These are phyloP conservation scores for Malassezia arunalokei DNA, from an alignment of 1,284 basidiomycete genomes.

Conservation along the genomic window DNA sequence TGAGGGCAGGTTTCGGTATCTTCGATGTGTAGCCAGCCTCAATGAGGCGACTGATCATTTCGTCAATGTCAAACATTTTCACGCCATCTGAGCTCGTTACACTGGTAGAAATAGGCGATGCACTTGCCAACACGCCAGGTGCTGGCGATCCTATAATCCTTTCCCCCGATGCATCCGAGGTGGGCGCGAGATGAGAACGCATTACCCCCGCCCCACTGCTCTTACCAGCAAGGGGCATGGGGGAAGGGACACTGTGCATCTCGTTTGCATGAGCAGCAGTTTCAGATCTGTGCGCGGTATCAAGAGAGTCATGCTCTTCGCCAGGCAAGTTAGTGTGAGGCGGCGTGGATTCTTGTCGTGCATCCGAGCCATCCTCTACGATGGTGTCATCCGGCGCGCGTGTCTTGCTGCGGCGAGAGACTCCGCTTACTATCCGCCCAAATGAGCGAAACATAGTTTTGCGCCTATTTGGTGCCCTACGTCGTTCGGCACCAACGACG, in stretches of 20 bases:
- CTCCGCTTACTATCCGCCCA: slow-evolving; percentile 40
- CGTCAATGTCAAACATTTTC: slow-evolving; percentile 75
- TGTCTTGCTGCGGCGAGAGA: slow-evolving; percentile 36
- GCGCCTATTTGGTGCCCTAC: not conserved
- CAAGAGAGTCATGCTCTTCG: too few relatives aligned
- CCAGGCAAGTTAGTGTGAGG: too few relatives aligned
- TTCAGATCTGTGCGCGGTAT: too few relatives aligned
- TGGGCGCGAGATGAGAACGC: too few relatives aligned
- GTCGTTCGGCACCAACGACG: not conserved
- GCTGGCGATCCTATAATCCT: slow-evolving; percentile 8
- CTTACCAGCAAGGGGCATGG: not conserved
- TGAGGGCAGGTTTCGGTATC: slow-evolving; percentile 89
- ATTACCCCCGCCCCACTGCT: not conserved
- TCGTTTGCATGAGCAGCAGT: too few relatives aligned
- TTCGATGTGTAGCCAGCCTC: slow-evolving; percentile 97
- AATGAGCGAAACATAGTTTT: slow-evolving; percentile 39
- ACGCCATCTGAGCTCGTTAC: slow-evolving; percentile 21
- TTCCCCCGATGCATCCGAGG: not conserved
- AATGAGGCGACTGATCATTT: slow-evolving; percentile 91
- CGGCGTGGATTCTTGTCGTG: slow-evolving; percentile 17
- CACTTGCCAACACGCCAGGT: not conserved
- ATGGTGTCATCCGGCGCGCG: slow-evolving; percentile 23
- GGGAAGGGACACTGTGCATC: not conserved
- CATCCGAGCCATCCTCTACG: slow-evolving; percentile 21
- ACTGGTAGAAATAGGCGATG: slow-evolving; percentile 18